These are phyloP conservation scores for Nepenthes mirabilis DNA, from an alignment of 148 eudicot species.

Conservation along the genomic window DNA sequence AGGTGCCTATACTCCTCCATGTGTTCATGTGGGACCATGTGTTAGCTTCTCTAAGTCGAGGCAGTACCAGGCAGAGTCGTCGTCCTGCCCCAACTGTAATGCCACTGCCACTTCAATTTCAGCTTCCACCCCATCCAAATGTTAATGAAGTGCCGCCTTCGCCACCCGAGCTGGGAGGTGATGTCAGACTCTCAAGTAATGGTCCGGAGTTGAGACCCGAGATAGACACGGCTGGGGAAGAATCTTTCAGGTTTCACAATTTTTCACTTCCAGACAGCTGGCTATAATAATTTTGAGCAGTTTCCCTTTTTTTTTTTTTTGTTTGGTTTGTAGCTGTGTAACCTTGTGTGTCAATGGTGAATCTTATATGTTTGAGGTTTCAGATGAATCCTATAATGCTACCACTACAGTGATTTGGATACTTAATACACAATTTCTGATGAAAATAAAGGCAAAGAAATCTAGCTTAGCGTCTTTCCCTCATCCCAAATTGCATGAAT, in stretches of 20 bases:
- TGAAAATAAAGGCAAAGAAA: too few species aligned
- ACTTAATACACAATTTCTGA: too few species aligned
- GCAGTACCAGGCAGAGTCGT: not conserved
- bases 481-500: too few species aligned
- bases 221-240: slow-evolving; percentile 51
- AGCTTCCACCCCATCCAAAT: not conserved
- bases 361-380: too few species aligned
- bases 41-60: slow-evolving; percentile 8
- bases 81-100: not conserved
- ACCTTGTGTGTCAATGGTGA: too few species aligned
- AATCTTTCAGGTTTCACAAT: slow-evolving; percentile 52
- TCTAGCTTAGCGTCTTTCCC: too few species aligned
- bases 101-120: not conserved
- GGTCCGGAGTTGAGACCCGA: slow-evolving; percentile 10
- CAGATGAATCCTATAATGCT: too few species aligned
- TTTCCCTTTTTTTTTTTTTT: too few species aligned
- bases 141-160: not conserved
- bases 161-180: not conserved
- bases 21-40: slow-evolving; percentile 39
- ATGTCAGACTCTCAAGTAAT: not conserved
- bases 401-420: too few species aligned
- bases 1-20: slow-evolving; percentile 38
- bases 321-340: too few species aligned
- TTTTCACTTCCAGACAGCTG: slow-evolving; percentile 38
- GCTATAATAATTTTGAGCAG: slow-evolving; percentile 4